Conservation (phyloP, 345 rosid species). For the Ricinus communis region DNA sequence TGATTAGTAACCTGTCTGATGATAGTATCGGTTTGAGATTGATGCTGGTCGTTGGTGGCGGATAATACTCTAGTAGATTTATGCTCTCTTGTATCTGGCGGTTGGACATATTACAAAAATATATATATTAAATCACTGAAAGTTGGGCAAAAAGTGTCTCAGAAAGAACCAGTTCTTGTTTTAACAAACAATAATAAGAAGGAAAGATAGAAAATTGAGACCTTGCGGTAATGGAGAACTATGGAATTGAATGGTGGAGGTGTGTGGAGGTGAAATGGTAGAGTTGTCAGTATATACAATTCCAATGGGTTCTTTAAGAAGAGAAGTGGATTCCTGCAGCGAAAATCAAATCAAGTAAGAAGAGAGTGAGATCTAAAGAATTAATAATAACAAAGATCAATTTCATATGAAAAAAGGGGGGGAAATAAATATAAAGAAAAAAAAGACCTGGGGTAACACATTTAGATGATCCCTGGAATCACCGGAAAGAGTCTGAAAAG, state of each 20-base stretch:
- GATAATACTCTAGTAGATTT: slow-evolving; percentile 72
- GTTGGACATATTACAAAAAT: slow-evolving; percentile 25
- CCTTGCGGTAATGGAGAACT: slow-evolving; percentile 1
- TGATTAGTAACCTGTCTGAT: slow-evolving; percentile 53
- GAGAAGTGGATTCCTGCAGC: slow-evolving; percentile 54
- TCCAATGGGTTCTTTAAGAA: slow-evolving; percentile 52
- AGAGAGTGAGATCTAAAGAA: slow-evolving; percentile 31
- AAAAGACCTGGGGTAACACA: slow-evolving; percentile 68
- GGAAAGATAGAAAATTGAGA: neutral
- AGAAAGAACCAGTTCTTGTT: too few relatives aligned
- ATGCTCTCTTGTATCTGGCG: slow-evolving; percentile 52
- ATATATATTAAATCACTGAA: slow-evolving; percentile 5
- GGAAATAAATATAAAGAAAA: too few relatives aligned
- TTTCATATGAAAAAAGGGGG: neutral
- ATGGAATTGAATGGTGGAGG: neutral
- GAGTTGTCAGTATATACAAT: slow-evolving; percentile 49
- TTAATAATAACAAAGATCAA: neutral
- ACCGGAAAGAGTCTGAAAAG: slow-evolving; percentile 51
- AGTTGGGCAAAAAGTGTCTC: neutral
- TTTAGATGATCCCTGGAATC: slow-evolving; percentile 57
- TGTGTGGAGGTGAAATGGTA: slow-evolving; percentile 7
- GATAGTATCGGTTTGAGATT: slow-evolving; percentile 40
- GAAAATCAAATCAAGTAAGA: slow-evolving; percentile 17
- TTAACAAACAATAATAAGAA: too few relatives aligned
- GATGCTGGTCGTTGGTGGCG: slow-evolving; percentile 48